A percentile compares a stretch with the other conserved stretches of the same genome.
phyloP scores from a whole-genome alignment of 257 asterid species.

The Fraxinus excelsior region DNA sequence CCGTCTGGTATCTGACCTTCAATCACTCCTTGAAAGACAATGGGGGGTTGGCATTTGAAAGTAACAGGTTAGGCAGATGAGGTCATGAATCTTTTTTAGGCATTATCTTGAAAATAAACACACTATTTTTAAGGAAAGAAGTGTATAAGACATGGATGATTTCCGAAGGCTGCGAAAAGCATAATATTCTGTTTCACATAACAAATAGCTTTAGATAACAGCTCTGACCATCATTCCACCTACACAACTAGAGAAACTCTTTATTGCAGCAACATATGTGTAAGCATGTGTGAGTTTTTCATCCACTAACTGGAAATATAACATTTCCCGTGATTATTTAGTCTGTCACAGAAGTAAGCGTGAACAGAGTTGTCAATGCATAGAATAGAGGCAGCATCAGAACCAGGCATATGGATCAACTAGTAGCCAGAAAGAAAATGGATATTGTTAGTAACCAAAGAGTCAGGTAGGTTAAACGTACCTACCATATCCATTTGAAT shows the following conservation, averaged over 20 bases:
- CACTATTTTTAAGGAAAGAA: conserved; percentile 24
- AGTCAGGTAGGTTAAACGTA: conserved; percentile 17
- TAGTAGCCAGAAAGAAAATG: conserved; percentile 13
- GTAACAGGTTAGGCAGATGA: neutral
- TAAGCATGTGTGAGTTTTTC: conserved; percentile 4
- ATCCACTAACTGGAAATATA: neutral
- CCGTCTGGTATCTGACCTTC: conserved; percentile 5
- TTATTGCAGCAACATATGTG: neutral
- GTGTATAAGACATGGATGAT: conserved; percentile 10
- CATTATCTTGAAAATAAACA: conserved; percentile 5
- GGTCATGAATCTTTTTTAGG: neutral
- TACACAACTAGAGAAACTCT: conserved; percentile 16
- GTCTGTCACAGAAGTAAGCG: neutral
- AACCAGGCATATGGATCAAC: conserved; percentile 20
- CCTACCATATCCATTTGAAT: conserved; percentile 80
- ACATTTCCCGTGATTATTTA: conserved; percentile 3
- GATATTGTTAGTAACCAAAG: neutral
- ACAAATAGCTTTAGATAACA: conserved; percentile 22
- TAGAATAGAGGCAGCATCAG: conserved; percentile 15
- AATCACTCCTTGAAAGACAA: conserved; percentile 14
- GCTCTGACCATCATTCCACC: conserved; percentile 21
- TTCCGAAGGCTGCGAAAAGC: conserved; percentile 8
- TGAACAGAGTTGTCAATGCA: conserved; percentile 17
- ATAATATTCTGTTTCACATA: conserved; percentile 15
- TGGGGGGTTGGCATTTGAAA: conserved; percentile 6